phyloP scores from a whole-genome alignment of 306 rosid genomes.

The Echinosophora koreensis region DNA sequence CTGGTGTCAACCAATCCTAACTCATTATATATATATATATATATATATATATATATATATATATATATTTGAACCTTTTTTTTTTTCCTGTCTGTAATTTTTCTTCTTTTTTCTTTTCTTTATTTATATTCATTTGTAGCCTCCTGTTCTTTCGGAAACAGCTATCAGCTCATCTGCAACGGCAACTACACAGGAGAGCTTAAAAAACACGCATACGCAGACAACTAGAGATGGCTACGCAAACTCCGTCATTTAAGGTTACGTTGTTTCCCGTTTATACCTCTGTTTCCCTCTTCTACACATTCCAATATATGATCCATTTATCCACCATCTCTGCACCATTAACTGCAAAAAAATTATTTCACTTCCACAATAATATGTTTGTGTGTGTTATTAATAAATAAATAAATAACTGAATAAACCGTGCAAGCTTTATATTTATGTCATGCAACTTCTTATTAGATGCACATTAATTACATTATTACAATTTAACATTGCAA shows the following conservation, averaged over 20 bases:
- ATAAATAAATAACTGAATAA: conserved; percentile 1
- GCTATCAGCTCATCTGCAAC: background rate
- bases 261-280: conserved; percentile 11
- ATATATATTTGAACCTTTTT: no score
- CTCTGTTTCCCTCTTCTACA: background rate
- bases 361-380: background rate
- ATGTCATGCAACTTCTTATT: conserved; percentile 4
- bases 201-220: conserved; percentile 36
- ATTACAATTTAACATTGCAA: background rate
- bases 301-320: background rate
- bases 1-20: no score
- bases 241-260: conserved; percentile 51
- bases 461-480: conserved; percentile 11
- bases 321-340: conserved; percentile 6
- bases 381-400: background rate
- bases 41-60: no score
- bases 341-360: background rate
- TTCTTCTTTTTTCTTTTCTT: background rate
- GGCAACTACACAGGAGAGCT: conserved; percentile 31
- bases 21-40: no score
- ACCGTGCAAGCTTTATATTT: background rate
- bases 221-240: conserved; percentile 28
- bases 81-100: no score
- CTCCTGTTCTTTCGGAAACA: conserved; percentile 47
- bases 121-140: conserved; percentile 11